Evolutionary conservation across 2,329 filamentous ascomycete species (phyloP).

Genomic region (Talaromyces marneffei): DNA sequence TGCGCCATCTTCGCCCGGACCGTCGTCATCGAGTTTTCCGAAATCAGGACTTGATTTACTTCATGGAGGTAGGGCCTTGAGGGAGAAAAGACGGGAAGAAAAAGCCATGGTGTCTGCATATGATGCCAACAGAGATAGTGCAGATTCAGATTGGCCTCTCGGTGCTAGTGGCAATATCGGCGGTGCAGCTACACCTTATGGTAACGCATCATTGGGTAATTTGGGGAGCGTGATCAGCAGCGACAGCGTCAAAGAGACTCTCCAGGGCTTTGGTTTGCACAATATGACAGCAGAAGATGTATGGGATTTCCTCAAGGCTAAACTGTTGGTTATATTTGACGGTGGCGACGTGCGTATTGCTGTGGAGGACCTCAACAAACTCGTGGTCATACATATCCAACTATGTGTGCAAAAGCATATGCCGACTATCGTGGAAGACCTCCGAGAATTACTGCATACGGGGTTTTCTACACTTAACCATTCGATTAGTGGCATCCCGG

Average conservation of each 20-base stretch:
- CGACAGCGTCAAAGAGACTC: slow-evolving; percentile 35
- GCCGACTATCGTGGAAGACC: slow-evolving; percentile 56
- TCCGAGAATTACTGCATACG: slow-evolving; percentile 57
- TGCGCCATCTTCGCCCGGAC: slow-evolving; percentile 57
- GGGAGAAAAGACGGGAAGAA: slow-evolving; percentile 70
- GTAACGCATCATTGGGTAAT: slow-evolving; percentile 33
- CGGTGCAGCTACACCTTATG: slow-evolving; percentile 28
- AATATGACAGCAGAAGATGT: slow-evolving; percentile 64
- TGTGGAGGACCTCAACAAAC: slow-evolving; percentile 60
- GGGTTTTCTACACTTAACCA: slow-evolving; percentile 85
- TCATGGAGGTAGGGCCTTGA: slow-evolving; percentile 67
- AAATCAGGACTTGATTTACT: slow-evolving; percentile 74
- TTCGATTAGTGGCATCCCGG: slow-evolving; percentile 68
- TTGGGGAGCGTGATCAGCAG: slow-evolving; percentile 29
- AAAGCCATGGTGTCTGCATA: slow-evolving; percentile 39
- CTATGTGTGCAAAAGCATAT: slow-evolving; percentile 57
- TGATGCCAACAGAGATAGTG: slow-evolving; percentile 25
- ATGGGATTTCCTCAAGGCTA: slow-evolving; percentile 61
- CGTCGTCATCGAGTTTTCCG: slow-evolving; percentile 58
- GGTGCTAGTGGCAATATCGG: slow-evolving; percentile 19
- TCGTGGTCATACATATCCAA: slow-evolving; percentile 58
- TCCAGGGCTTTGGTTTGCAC: slow-evolving; percentile 55
- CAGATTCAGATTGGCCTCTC: slow-evolving; percentile 30
- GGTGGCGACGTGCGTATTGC: slow-evolving; percentile 59
- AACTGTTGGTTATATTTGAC: slow-evolving; percentile 58